Evolutionary conservation across 768 basidiomycete genomes (phyloP).

Genomic region (Tricholomella constricta): DNA sequence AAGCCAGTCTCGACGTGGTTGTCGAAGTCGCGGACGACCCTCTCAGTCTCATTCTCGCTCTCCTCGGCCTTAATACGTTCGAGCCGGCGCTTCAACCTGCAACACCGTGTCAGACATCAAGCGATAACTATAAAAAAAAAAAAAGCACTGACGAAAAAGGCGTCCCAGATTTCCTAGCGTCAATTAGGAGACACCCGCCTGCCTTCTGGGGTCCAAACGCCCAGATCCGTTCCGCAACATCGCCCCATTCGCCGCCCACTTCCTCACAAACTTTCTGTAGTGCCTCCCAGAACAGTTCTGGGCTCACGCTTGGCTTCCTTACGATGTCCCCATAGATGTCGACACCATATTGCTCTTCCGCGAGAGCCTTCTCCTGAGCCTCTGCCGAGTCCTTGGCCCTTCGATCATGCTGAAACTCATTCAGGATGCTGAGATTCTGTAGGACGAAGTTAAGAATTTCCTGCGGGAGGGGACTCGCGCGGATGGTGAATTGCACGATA

Average conservation of each 20-base stretch:
- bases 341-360: constrained; percentile 39
- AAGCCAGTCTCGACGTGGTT: constrained; percentile 90
- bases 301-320: constrained; percentile 61
- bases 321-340: constrained; percentile 60
- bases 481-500: constrained; percentile 78
- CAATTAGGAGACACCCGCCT: constrained; percentile 86
- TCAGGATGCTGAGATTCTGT: constrained; percentile 67
- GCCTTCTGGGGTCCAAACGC: constrained; percentile 88
- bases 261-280: constrained; percentile 64
- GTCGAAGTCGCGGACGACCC: constrained; percentile 61
- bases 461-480: constrained; percentile 80
- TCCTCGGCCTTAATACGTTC: constrained; percentile 38
- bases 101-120: constrained; percentile 12
- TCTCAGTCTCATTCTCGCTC: constrained; percentile 33
- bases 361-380: constrained; percentile 36
- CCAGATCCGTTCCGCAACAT: constrained; percentile 75
- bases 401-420: constrained; percentile 55
- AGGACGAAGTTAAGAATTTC: constrained; percentile 74
- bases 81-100: constrained; percentile 55
- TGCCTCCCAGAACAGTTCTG: constrained; percentile 80
- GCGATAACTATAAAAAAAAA: not conserved
- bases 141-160: constrained; percentile 56
- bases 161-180: constrained; percentile 52
- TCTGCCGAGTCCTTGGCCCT: constrained; percentile 27
- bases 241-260: constrained; percentile 85